Base-by-base conservation (phyloP, 2,329 filamentous ascomycete genomes). In the Escovopsis weberi region DNA sequence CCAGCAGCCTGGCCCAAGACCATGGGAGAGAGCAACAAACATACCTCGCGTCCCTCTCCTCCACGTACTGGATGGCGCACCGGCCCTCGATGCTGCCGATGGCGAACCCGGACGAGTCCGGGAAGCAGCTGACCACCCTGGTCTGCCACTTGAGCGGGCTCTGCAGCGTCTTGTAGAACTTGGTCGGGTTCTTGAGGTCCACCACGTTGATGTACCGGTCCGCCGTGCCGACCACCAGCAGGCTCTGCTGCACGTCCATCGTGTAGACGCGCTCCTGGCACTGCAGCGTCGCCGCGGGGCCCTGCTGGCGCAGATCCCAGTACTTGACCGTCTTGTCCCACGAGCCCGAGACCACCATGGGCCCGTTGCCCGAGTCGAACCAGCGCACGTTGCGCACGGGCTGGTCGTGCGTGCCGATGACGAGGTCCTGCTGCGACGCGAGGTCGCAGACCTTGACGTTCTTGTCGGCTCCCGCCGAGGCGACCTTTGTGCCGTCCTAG, bases 81-180 rank as follows among this genome's bases (percentile, higher is more conserved):
- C 91, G 82, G 28, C 91, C 91, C 61, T 98, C 91, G 54, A 98
- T 94, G 58, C 85, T 94, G 43, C 91, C 91, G 40, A 98, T 85
- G 1, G 91, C 91, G 57, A 94, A 98, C 6, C 91, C 91, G 1
- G 79, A 80, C 6, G 86, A 83, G 59, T 98, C 89, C 12, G 81
- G 79, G 61, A 98, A 98, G 68, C 89, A 96, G 66, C 83, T 91
- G 41, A 96, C 85, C 11, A 93, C 86, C 45, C 89, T 74, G 2
- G 91, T 98, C 71, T 98, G 91, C 86, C 88, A 98, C 67, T 98
- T 98, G 37, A 98, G 74, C 3, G 91, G 91, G 57, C 86, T 94
- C 65, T 94, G 86, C 40, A 95, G 74, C 9, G 85, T 89, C 74
- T 98, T 98, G 75, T 94, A 95, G 63, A 95, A 86, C 54, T 85